Base-by-base conservation (phyloP, 352 stramenopile genomes). In the Pythium diclinum region DNA sequence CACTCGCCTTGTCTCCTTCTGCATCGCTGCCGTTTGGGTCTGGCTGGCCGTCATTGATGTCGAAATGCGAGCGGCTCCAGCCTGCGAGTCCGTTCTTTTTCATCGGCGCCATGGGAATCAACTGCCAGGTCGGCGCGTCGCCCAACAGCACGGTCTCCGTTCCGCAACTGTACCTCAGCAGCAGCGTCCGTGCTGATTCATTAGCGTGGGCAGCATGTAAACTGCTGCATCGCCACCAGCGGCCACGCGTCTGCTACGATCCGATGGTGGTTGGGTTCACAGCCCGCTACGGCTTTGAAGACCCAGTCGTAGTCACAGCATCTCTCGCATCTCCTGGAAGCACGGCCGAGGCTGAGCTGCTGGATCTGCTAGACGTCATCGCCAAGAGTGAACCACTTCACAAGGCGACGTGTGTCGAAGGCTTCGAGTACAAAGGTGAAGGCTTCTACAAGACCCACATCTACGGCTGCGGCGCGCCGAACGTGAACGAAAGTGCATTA, bases 221-320 rank as follows among this genome's bases (percentile, higher is more conserved):
- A 36, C 28, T 69, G 46, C 49, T 63, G 16, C 59, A 63, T 23
- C 44, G 58, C 23, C 30, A 54, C 5, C 42, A 48, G 8, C 62
- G 25, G 2, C 61, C 7, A 3, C 16, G 17, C 8, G 25, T 61
- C 9, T 67, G 61, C 44, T 3, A 14, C 2, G 47, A 58, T 11
- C 6, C 42, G 2, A 46, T 59, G 13, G 59, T 65, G 5, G 7
- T 36, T 6, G 33, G 33, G 19, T 65, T 65, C 25, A 19, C 75
- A n/a, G 46, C 63, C 17, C 74, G 59, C 25, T 83, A 83, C 65
- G 65, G 68, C 8, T 55, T 87, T 3, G 59, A 62, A 30, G 69
- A 69, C 0, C 57, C 64, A 11, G 48, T 38, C 0, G 61, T 79
- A 7, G 51, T 64, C 9, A 61, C 49, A 10, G 69, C 81, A 23